Evolutionary conservation across 1,284 basidiomycete species (phyloP), one percentile per base, ranked within the genome.

Genomic region (Naganishia sp.): DNA sequence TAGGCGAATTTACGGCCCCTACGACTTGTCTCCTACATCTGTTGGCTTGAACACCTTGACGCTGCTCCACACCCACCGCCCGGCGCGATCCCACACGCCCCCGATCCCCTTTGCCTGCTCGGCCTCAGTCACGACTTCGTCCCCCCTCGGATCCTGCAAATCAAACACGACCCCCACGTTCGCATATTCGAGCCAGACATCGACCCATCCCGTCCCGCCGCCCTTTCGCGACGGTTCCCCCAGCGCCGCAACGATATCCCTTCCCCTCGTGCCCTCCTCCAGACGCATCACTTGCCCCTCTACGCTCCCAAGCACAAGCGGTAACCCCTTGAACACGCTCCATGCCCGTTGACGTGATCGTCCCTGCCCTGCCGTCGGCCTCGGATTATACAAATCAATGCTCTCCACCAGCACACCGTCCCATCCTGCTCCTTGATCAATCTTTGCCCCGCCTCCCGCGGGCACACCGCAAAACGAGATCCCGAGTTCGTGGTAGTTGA

Each of bases 181-280:
- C n/a, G 85, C 83, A 91, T 91, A 94, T 77, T 94, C 92, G 71
- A 91, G 89, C 90, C 90, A 95, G 68, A 94, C 92, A 21, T 87
- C 87, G 70, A 94, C 90, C 48, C 88, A 90, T n/a, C 89, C 89
- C 10, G 84, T 86, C 0, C 91, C 90, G 28, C 92, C 90, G 6
- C 92, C 92, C 75, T 94, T 95, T 64, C 89, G 84, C 72, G 85
- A 85, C 7, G 92, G 92, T 78, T 94, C 92, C 21, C 92, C 92
- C 39, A 94, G 78, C 44, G 76, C 74, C 18, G 79, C 75, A 3
- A 94, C 88, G 68, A 96, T 86, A 0, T 90, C 86, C 72, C 88
- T 87, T 3, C 91, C 93, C 5, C 83, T 86, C 2, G 86, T 88
- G 23, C 81, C 78, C 5, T 79, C 71, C 0, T 73, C 76, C 11